A percentile compares a stretch with the other conserved stretches of the same genome.
These are phyloP conservation scores for Oryza nivara DNA, from an alignment of 176 grass and related monocot genomes.

Conservation along the genomic window DNA sequence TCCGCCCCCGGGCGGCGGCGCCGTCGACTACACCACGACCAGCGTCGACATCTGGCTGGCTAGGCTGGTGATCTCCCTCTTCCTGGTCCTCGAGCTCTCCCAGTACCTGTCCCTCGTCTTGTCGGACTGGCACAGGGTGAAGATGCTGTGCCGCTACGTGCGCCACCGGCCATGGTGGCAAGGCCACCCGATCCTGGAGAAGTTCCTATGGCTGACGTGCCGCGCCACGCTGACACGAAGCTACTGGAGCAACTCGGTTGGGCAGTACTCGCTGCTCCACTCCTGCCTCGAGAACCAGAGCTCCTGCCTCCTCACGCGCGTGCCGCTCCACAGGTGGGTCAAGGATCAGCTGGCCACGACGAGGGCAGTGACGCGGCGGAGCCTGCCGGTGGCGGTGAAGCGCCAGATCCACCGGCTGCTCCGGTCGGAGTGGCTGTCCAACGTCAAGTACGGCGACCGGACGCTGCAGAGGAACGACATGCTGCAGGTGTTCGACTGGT, in stretches of 20 bases:
- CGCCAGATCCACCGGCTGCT: background rate
- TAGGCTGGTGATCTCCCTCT: background rate
- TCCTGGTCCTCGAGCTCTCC: background rate
- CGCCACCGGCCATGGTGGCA: background rate
- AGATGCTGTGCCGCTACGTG: slow-evolving; percentile 9
- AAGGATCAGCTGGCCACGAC: background rate
- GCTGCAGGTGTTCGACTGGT: background rate
- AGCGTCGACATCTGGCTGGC: background rate
- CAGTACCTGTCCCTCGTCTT: slow-evolving; percentile 15
- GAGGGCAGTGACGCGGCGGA: background rate
- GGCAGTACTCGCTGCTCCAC: slow-evolving; percentile 24
- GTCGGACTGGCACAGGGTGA: slow-evolving; percentile 34
- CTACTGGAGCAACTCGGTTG: slow-evolving; percentile 32
- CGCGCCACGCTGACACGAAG: background rate
- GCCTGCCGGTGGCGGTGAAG: background rate
- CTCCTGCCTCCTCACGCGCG: background rate
- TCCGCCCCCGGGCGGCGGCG: too few species aligned
- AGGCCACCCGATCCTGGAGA: background rate
- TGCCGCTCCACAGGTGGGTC: background rate
- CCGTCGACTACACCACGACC: background rate
- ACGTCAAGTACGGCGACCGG: background rate
- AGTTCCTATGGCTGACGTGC: background rate
- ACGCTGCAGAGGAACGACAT: background rate
- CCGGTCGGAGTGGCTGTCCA: slow-evolving; percentile 2
- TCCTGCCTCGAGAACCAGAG: background rate